Evolutionary conservation across 768 basidiomycete species (phyloP).

Genomic region (Panus rudis): DNA sequence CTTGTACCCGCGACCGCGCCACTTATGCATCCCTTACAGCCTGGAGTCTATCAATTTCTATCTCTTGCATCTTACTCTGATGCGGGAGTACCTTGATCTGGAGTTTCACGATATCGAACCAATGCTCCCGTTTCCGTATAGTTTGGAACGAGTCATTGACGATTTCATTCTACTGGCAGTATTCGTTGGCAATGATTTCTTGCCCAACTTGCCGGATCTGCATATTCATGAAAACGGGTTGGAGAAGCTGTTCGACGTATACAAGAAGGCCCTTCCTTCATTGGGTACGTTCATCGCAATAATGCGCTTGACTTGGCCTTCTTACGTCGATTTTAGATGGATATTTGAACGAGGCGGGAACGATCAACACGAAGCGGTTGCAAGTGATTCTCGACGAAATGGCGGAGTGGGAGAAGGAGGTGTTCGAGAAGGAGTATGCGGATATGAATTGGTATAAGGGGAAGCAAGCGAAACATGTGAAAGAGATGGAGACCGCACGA

Average conservation of each 20-base stretch:
- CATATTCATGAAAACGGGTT: slow-evolving; percentile 98
- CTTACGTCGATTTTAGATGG: slow-evolving; percentile 64
- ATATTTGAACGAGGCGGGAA: slow-evolving; percentile 87
- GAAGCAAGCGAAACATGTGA: slow-evolving; percentile 72
- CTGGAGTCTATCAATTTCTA: slow-evolving; percentile 88
- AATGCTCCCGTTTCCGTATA: slow-evolving; percentile 72
- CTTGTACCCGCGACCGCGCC: not conserved
- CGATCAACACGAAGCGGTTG: slow-evolving; percentile 70
- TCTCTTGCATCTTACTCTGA: slow-evolving; percentile 85
- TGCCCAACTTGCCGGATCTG: slow-evolving; percentile 92
- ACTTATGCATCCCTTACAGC: slow-evolving; percentile 19
- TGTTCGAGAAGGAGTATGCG: slow-evolving; percentile 87
- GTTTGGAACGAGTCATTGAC: slow-evolving; percentile 91
- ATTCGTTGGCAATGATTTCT: slow-evolving; percentile 96
- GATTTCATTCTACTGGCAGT: slow-evolving; percentile 96
- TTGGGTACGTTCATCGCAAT: slow-evolving; percentile 37
- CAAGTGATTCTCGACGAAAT: slow-evolving; percentile 88
- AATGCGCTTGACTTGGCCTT: not conserved
- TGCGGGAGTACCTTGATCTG: slow-evolving; percentile 96
- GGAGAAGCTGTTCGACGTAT: slow-evolving; percentile 89
- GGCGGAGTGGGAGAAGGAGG: slow-evolving; percentile 78
- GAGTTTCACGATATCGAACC: slow-evolving; percentile 78
- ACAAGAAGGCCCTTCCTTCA: slow-evolving; percentile 84
- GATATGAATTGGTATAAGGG: slow-evolving; percentile 93
- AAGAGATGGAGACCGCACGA: slow-evolving; percentile 55